phyloP scores from a whole-genome alignment of 148 eudicot species.

The Fagopyrum esculentum region DNA sequence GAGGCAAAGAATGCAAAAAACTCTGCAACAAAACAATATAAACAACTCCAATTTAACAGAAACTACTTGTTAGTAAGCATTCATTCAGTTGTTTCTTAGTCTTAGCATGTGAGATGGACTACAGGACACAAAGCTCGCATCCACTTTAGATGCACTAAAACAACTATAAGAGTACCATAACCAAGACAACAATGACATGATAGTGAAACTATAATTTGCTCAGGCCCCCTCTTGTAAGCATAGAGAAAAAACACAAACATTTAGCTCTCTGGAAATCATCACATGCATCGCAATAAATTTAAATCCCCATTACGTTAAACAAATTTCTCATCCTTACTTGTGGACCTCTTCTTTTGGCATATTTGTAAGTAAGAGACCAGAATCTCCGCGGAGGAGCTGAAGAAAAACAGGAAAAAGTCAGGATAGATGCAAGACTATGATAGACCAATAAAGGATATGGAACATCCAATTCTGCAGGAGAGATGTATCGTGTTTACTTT shows the following conservation, averaged over 20 bases:
- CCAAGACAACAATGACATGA: not conserved
- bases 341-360: constrained; percentile 69
- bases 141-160: not conserved
- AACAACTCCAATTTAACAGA: not conserved
- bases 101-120: not conserved
- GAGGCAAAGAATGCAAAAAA: not conserved
- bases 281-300: not conserved
- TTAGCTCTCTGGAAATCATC: not conserved
- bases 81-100: not conserved
- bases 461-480: not conserved
- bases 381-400: constrained; percentile 78
- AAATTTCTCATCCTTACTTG: constrained; percentile 33
- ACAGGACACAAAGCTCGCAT: not conserved
- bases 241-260: not conserved
- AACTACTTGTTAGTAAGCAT: not conserved
- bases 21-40: not conserved
- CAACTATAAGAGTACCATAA: not conserved
- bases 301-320: not conserved
- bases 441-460: not conserved
- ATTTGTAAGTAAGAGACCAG: constrained; percentile 68
- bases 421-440: not conserved
- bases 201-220: not conserved
- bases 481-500: constrained; percentile 37
- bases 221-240: not conserved
- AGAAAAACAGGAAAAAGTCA: not conserved